Conservation (phyloP, 2,329 filamentous ascomycete genomes). For the Chaetomiaceae sp. region DNA sequence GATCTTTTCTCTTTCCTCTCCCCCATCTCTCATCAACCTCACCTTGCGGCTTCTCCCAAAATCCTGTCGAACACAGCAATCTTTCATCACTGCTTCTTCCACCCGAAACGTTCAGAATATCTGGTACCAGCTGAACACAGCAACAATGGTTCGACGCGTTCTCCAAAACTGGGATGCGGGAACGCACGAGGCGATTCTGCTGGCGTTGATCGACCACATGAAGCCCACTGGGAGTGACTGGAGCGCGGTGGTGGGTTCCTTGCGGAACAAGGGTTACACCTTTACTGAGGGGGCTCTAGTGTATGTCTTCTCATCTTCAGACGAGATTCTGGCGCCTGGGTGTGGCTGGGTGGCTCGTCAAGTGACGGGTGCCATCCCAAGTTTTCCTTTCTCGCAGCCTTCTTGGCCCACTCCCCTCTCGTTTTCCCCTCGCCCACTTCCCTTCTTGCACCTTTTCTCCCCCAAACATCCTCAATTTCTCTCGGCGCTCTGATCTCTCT, state of each 20-base stretch:
- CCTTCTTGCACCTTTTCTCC: neutral
- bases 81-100: neutral
- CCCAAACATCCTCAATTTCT: neutral
- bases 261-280: conserved; percentile 27
- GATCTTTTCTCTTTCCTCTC: neutral
- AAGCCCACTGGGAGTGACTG: conserved; percentile 32
- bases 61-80: too few species aligned
- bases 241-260: conserved; percentile 21
- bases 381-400: too few species aligned
- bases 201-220: conserved; percentile 36
- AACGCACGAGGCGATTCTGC: conserved; percentile 42
- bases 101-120: neutral
- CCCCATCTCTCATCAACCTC: neutral
- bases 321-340: neutral
- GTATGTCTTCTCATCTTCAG: conserved; percentile 22
- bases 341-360: too few species aligned
- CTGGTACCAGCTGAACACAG: conserved; percentile 9
- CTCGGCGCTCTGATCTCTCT: too few species aligned
- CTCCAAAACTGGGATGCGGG: conserved; percentile 36
- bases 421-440: neutral
- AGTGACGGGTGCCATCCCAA: too few species aligned
- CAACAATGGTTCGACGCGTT: conserved; percentile 9
- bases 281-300: conserved; percentile 27
- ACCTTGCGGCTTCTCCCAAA: neutral
- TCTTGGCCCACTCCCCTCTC: neutral